Base-by-base conservation (phyloP, 805 yeast species). In the Pichia thaimueangensis region DNA sequence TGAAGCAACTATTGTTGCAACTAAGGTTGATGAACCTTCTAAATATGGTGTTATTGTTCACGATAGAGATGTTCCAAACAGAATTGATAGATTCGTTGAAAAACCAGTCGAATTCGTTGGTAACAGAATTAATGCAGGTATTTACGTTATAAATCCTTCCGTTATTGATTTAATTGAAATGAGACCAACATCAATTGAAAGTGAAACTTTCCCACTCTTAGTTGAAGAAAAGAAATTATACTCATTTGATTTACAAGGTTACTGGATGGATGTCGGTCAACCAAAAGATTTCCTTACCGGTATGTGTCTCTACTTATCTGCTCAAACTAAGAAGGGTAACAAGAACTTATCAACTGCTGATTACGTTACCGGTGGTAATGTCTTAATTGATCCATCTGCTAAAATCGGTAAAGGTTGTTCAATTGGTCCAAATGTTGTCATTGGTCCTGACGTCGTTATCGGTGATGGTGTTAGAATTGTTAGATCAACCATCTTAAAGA, bases 251-350 rank as follows among this genome's bases (percentile, higher is more conserved):
- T 80, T 93, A 63, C 97, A 93, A 75, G 97, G 98, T 54, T 93
- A 81, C 86, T 93, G 99, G 99, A 93, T 93, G 98, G 99, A 93
- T 69, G 97, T 93, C 56, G 99, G 99, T 69, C 99, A 93, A 76
- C 99, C 99, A 78, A 93, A 91, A 80, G 99, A 93, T 71, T 93
- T 88, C 82, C 71, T 93, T 53, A 81, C 96, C 47, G 99, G 99
- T 68, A 86, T 97, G 59, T 80, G 88, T 57, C 74, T 91, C 52
- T 93, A 89, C 77, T 76, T 93, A 67, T 76, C 84, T 65, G 82
- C 97, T 43, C 71, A 88, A 62, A 68, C 91, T 58, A 84, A 84
- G 79, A 86, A 82, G 70, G 63, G 70, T 55, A 85, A 96, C 51
- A 76, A 76, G 63, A 76, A 80, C 48, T 61, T 76, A 38, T 60